These are phyloP conservation scores for Dactylellina drechsleri DNA, from an alignment of 2,329 filamentous ascomycete species.

Conservation along the genomic window DNA sequence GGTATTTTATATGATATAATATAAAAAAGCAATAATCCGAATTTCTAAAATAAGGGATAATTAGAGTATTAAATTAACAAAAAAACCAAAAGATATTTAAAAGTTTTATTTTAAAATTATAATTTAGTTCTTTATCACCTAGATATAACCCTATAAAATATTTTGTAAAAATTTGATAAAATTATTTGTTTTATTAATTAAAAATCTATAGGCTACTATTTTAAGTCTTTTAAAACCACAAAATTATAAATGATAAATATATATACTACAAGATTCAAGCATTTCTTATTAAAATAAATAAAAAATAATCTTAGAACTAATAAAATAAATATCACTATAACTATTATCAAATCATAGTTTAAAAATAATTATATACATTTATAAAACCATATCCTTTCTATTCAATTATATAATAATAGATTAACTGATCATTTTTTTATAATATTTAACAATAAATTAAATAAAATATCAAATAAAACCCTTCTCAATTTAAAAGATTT, in stretches of 20 bases:
- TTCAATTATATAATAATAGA: no score
- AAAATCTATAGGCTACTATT: constrained; percentile 17
- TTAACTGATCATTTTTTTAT: no score
- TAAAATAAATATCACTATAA: no score
- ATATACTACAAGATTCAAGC: neutral
- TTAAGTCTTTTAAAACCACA: neutral
- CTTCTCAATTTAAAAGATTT: no score
- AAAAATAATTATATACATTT: no score
- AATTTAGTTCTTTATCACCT: no score
- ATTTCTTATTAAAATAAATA: neutral
- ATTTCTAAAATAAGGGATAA: constrained; percentile 2
- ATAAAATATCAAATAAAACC: no score
- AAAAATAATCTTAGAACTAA: no score
- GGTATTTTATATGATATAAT: constrained; percentile 7
- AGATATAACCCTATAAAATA: constrained; percentile 7
- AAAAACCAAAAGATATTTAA: neutral
- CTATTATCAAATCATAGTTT: no score
- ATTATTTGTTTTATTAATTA: constrained; percentile 7
- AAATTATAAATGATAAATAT: neutral
- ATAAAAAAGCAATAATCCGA: constrained; percentile 6
- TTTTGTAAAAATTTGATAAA: neutral
- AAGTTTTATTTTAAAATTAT: constrained; percentile 1
- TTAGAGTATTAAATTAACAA: neutral
- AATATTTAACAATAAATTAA: no score
- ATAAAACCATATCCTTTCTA: no score